Evolutionary conservation across 2,329 filamentous ascomycete genomes (phyloP).

Genomic region (Gliomastix tumulicola): DNA sequence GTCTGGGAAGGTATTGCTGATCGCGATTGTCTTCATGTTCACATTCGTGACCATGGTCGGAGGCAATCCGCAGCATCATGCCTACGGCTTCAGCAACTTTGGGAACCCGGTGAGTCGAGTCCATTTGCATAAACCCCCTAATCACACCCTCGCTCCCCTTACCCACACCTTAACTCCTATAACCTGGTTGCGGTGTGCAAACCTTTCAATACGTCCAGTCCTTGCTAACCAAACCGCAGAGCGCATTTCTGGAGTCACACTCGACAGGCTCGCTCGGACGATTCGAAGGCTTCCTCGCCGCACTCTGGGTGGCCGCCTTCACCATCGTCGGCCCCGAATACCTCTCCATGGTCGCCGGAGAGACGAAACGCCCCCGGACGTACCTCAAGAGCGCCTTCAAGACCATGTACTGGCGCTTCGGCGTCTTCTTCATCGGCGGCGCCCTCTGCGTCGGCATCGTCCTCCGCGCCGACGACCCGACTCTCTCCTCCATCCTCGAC

Average conservation of each 20-base stretch:
- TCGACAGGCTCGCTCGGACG: slow-evolving; percentile 56
- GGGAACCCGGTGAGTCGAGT: slow-evolving; percentile 39
- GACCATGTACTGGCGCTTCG: slow-evolving; percentile 66
- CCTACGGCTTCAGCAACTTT: slow-evolving; percentile 68
- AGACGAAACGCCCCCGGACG: slow-evolving; percentile 55
- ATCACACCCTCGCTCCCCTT: too few species aligned
- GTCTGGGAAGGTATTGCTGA: slow-evolving; percentile 57
- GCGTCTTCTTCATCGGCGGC: slow-evolving; percentile 64
- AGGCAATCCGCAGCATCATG: slow-evolving; percentile 63
- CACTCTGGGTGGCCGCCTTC: slow-evolving; percentile 58
- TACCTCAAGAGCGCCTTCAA: slow-evolving; percentile 65
- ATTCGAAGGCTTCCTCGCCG: slow-evolving; percentile 64
- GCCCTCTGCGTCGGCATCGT: slow-evolving; percentile 60
- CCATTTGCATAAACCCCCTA: too few species aligned
- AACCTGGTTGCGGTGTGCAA: too few species aligned
- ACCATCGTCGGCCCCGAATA: slow-evolving; percentile 63
- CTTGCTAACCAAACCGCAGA: too few species aligned
- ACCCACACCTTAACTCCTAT: too few species aligned
- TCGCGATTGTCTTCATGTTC: slow-evolving; percentile 61
- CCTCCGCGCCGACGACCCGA: slow-evolving; percentile 56
- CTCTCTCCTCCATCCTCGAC: slow-evolving; percentile 25
- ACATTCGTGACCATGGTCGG: slow-evolving; percentile 78
- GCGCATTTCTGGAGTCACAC: too few species aligned
- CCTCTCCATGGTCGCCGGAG: slow-evolving; percentile 62
- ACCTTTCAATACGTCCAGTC: too few species aligned